A percentile compares a stretch with the other conserved stretches of the same genome.
Conservation (phyloP, 352 stramenopile species). For the Phytophthora rubi region DNA sequence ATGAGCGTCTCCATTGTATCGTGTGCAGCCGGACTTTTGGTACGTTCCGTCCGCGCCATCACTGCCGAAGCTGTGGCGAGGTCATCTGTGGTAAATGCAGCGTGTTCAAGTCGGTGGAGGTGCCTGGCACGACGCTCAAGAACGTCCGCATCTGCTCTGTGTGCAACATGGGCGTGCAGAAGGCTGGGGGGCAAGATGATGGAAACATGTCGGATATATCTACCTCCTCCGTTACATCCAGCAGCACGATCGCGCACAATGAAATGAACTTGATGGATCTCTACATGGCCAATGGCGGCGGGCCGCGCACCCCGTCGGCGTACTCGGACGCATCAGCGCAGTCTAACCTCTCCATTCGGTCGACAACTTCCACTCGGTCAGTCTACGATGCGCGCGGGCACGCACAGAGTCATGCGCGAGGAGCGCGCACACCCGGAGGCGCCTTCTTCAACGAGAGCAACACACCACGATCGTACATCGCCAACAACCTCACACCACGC, state of each 20-base stretch:
- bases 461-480: slow-evolving; percentile 79
- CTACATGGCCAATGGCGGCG: slow-evolving; percentile 62
- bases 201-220: slow-evolving; percentile 81
- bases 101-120: slow-evolving; percentile 81
- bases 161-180: slow-evolving; percentile 88
- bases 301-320: slow-evolving; percentile 68
- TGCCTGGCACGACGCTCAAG: slow-evolving; percentile 81
- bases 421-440: slow-evolving; percentile 28
- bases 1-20: slow-evolving; percentile 70
- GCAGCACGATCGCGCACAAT: slow-evolving; percentile 80
- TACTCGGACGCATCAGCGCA: slow-evolving; percentile 80
- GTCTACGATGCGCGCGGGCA: slow-evolving; percentile 50
- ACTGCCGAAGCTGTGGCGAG: slow-evolving; percentile 89
- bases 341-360: slow-evolving; percentile 83
- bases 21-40: slow-evolving; percentile 79
- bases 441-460: slow-evolving; percentile 67
- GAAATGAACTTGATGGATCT: slow-evolving; percentile 89
- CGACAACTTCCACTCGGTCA: slow-evolving; percentile 70
- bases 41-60: slow-evolving; percentile 83
- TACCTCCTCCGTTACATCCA: slow-evolving; percentile 79
- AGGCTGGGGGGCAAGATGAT: slow-evolving; percentile 39
- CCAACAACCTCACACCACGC: slow-evolving; percentile 68
- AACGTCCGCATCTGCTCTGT: slow-evolving; percentile 87
- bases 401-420: slow-evolving; percentile 26
- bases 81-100: slow-evolving; percentile 90